phyloP scores from a whole-genome alignment of 805 yeast genomes.

The Wickerhamomyces mucosus region DNA sequence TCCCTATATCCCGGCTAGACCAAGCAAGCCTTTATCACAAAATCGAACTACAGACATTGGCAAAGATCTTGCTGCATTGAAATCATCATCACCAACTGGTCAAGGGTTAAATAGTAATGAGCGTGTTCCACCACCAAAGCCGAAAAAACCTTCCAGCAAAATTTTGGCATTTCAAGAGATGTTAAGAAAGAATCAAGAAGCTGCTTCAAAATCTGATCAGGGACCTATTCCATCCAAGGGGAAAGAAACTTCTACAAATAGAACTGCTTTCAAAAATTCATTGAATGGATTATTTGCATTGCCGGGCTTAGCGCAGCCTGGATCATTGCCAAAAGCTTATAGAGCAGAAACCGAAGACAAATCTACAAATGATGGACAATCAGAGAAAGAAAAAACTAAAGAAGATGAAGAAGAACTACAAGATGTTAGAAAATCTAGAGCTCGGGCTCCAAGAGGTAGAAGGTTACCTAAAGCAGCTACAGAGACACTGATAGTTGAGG shows the following conservation, averaged over 20 bases:
- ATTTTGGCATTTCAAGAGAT: constrained; percentile 78
- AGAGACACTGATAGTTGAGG: constrained; percentile 10
- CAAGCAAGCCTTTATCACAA: background rate
- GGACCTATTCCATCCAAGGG: too few relatives aligned
- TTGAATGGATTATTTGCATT: constrained; percentile 52
- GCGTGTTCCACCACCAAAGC: constrained; percentile 52
- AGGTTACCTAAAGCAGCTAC: constrained; percentile 52
- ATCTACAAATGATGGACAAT: constrained; percentile 1
- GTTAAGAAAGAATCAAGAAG: constrained; percentile 52
- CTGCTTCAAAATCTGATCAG: constrained; percentile 33
- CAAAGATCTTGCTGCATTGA: background rate
- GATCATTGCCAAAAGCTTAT: constrained; percentile 16
- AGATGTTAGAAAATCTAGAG: constrained; percentile 42
- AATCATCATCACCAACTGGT: constrained; percentile 1
- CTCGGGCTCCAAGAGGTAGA: constrained; percentile 68
- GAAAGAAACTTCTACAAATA: constrained; percentile 12
- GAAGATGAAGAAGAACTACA: constrained; percentile 5
- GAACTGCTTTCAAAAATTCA: constrained; percentile 39
- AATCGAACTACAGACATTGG: background rate
- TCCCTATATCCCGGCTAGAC: constrained; percentile 3
- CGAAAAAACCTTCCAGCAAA: constrained; percentile 68
- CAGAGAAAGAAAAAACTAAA: constrained; percentile 1
- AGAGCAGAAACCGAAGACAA: constrained; percentile 2
- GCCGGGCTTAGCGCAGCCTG: constrained; percentile 38
- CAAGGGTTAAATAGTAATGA: background rate